Evolutionary conservation across 108 stramenopile species (phyloP).

Genomic region (Bacterosira constricta): DNA sequence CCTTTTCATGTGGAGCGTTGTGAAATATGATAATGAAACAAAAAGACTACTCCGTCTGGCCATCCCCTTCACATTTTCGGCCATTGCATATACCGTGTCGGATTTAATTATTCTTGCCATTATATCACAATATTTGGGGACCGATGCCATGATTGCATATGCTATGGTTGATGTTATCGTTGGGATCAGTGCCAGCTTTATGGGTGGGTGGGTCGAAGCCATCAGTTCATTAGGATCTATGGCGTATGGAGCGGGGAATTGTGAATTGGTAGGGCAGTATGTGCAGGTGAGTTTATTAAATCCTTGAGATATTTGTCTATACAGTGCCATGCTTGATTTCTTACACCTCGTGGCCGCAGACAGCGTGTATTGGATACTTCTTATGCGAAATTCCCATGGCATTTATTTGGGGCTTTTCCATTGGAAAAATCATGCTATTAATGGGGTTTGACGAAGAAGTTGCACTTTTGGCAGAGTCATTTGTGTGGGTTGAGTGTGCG

Average conservation of each 20-base stretch:
- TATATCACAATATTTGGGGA: slow-evolving; percentile 36
- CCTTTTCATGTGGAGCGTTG: not conserved
- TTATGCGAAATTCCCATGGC: slow-evolving; percentile 28
- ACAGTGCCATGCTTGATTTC: too few species aligned
- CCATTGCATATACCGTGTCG: slow-evolving; percentile 7
- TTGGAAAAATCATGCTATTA: slow-evolving; percentile 23
- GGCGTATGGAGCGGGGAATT: slow-evolving; percentile 42
- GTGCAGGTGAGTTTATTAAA: too few species aligned
- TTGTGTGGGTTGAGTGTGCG: slow-evolving; percentile 29
- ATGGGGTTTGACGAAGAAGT: slow-evolving; percentile 32
- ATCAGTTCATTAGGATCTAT: slow-evolving; percentile 35
- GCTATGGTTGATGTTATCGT: slow-evolving; percentile 34
- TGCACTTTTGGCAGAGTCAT: slow-evolving; percentile 12
- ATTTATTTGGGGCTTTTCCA: slow-evolving; percentile 28
- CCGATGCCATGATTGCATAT: slow-evolving; percentile 41
- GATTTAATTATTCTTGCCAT: slow-evolving; percentile 32
- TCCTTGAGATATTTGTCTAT: too few species aligned
- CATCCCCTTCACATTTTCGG: slow-evolving; percentile 31
- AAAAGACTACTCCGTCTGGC: slow-evolving; percentile 32
- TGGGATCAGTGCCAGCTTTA: slow-evolving; percentile 33
- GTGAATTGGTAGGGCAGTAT: slow-evolving; percentile 35
- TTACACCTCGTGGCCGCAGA: too few species aligned
- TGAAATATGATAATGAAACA: slow-evolving; percentile 35
- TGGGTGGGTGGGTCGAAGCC: slow-evolving; percentile 34
- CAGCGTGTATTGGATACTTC: slow-evolving; percentile 3